Evolutionary conservation across 2,329 filamentous ascomycete genomes (phyloP), one percentile per base, ranked within the genome.

Genomic region (Aspergillus alliaceus): DNA sequence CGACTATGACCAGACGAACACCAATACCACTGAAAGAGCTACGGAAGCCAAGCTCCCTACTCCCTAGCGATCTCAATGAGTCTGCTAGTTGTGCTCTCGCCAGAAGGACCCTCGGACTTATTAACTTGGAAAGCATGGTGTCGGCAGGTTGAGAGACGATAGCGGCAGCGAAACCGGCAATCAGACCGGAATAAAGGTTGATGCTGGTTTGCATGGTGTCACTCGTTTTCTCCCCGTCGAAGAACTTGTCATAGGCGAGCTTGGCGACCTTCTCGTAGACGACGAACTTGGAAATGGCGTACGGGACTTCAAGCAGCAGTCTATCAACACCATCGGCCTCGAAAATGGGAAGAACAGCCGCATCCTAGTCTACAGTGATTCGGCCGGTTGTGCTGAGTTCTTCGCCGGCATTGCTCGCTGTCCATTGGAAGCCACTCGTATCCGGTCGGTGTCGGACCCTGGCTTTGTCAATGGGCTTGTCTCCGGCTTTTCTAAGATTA

Each of bases 211-310:
- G 90, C n/a, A n/a, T n/a, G 70, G 83, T 81, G 71, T 83, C 82
- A 70, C 84, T 79, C 70, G 88, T 88, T 66, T 89, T 78, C 58
- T 80, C 82, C n/a, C n/a, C n/a, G n/a, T n/a, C n/a, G n/a, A n/a
- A n/a, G 72, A 82, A 79, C 85, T 93, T 93, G 84, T 91, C 88
- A 74, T n/a, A 89, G 78, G 53, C 73, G 63, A 68, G 79, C 76
- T 95, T 91, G 69, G 86, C 82, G 69, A 91, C 89, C 85, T 93
- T 93, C 82, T 96, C 91, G 85, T 86, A 95, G 70, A 93, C 91
- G 78, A 93, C 91, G 82, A 96, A 96, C 84, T 96, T 96, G 85
- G 91, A 83, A 89, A 95, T 93, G 78, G 91, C 96, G 84, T 96
- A 96, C 64, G 91, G 91, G 69, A 96, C 87, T 96, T 96, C 89